Evolutionary conservation across 2,329 filamentous ascomycete species (phyloP), one percentile per base, ranked within the genome.

Genomic region (Phoma sp.): DNA sequence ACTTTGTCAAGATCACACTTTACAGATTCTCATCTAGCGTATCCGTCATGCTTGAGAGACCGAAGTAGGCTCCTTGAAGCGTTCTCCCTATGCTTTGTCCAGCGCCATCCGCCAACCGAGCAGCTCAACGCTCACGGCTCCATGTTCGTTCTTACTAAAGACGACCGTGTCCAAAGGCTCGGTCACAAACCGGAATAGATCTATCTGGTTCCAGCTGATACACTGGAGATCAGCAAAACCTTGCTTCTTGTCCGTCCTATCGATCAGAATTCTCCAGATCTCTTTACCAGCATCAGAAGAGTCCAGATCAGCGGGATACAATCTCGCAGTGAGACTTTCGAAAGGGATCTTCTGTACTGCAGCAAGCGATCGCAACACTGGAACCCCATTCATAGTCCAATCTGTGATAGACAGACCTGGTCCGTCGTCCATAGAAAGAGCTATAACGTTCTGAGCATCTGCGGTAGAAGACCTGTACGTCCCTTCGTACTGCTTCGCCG

Each of bases 221-320:
- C 66, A 68, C 1, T 62, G 44, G 37, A 66, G 33, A 13, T 64
- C 64, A 23, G 64, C 62, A 37, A 64, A 68, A 2, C 46, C 39
- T 22, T 46, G 47, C 10, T 46, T 42, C 1, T 30, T 44, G 11
- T 47, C 44, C 9, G 41, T 48, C n/a, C 58, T 52, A 24, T 67
- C 64, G 11, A 60, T 24, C 35, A 59, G 24, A 11, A 68, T 55
- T 23, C 52, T 61, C 65, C 64, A 70, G 1, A 18, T 44, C 35
- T 68, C 62, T 4, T 44, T 54, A 2, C 22, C 43, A 1, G 53
- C 56, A 4, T 43, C 52, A 10, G 58, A n/a, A 8, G 59, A 61
- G 47, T 67, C 65, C 7, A 45, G 49, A 52, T 65, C 61, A 9
- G 59, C 61, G 7, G 66, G 62, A 35, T 67, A 70, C 24, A 69